Evolutionary conservation across 345 rosid species (phyloP), one percentile per base, ranked within the genome.

Genomic region (Barbarea vulgaris): DNA sequence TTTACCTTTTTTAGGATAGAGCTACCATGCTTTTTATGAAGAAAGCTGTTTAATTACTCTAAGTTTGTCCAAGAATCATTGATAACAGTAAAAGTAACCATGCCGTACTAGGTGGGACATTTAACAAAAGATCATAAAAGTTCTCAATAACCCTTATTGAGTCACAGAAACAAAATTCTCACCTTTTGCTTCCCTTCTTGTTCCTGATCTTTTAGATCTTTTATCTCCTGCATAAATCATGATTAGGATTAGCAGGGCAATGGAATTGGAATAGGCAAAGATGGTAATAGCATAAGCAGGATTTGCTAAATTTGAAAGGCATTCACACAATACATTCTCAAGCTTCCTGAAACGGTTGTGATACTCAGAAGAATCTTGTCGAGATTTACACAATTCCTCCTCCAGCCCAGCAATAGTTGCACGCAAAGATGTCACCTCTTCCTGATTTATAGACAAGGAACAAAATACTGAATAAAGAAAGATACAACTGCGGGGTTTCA

Each of bases 131-230:
- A 50, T 6, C 50, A n/a, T 31, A 58, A 8, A 36, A 58, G 50
- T 60, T 54, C 22, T 47, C 22, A 28, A 64, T 9, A 64, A 33
- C 52, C 52, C 11, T 7, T 56, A 28, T 2, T 25, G 27, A 21
- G 61, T 48, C 54, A 58, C 12, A 10, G 3, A 48, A 48, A 71
- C 57, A 66, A 13, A 11, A 70, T 58, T 25, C 77, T n/a, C 28
- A 91, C 99, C 98, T 93, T 96, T 79, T 93, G 96, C 85, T 88
- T 89, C 84, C 85, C 87, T 81, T 91, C 90, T 75, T 87, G 96
- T 51, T 96, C 97, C 79, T 64, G 64, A 77, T 89, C 95, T 86
- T 91, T 93, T 50, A 89, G 71, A 30, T 89, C 97, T 81, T 90
- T 96, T 77, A 91, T 50, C 85, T 96, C 99, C 99, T 96, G 84